Base-by-base conservation (phyloP, 352 stramenopile genomes). In the Plasmopara halstedii region DNA sequence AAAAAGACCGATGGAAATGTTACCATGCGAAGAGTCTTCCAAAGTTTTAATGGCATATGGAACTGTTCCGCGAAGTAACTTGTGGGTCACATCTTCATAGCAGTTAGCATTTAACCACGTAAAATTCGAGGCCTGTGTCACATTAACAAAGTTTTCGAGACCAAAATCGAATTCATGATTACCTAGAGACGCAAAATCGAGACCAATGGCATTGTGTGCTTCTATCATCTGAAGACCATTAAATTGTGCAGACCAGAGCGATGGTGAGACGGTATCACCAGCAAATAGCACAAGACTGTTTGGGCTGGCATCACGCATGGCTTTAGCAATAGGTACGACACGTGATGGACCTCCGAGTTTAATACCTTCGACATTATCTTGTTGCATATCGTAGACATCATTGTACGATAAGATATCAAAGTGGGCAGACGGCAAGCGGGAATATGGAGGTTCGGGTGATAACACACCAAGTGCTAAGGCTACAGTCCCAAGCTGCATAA, bases 131-230 rank as follows among this genome's bases (percentile, higher is more conserved):
- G 62, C 58, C 11, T 27, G 25, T 26, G 70, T 70, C 19, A 87
- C 77, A 53, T 89, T 89, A 25, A 77, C 48, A 46, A 89, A 87
- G 31, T 63, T 78, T 7, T 89, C 77, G 32, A 89, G 58, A 14
- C 77, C 77, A 44, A 83, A 89, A 45, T 89, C 77, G 38, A 87
- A 89, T 48, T 89, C 77, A 59, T 87, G 74, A 68, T 89, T 87
- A 17, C 77, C 77, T 9, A 89, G 53, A n/a, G 68, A 75, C 14
- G 75, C 78, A 45, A 68, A 85, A 60, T 89, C 78, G 20, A 87
- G 56, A 11, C 73, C 75, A 46, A 89, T 77, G 2, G 73, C 73
- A 21, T 85, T 87, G 61, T 89, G 74, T 2, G 78, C 74, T 29
- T 82, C 67, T 7, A 82, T 58, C 78, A 90, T 90, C 50, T 90